These are phyloP conservation scores for Trypethelium eluteriae DNA, from an alignment of 495 filamentous ascomycete genomes.

Conservation along the genomic window DNA sequence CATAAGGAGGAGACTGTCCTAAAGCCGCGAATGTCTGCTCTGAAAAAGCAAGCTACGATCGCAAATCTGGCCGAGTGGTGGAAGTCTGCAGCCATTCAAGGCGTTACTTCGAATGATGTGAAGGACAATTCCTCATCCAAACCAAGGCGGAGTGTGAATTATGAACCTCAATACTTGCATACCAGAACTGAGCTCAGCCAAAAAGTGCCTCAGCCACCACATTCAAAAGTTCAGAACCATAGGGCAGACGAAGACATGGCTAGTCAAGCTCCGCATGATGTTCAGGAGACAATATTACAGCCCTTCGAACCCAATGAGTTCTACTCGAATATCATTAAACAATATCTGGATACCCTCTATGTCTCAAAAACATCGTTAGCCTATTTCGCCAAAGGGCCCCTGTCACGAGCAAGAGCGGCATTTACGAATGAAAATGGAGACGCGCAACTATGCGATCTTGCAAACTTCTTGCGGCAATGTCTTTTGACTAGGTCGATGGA, in stretches of 20 bases:
- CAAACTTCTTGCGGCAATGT: conserved; percentile 61
- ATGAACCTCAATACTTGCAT: background rate
- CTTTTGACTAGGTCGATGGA: conserved; percentile 72
- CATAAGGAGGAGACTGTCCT: conserved; percentile 35
- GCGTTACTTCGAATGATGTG: background rate
- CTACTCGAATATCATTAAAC: conserved; percentile 58
- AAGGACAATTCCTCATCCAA: background rate
- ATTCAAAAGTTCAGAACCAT: background rate
- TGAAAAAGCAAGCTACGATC: conserved; percentile 37
- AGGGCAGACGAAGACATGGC: background rate
- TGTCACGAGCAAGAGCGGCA: conserved; percentile 74
- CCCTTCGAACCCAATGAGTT: conserved; percentile 55
- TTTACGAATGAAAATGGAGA: conserved; percentile 53
- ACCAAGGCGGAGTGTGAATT: background rate
- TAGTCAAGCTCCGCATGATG: background rate
- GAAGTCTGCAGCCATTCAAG: conserved; percentile 14
- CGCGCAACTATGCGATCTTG: conserved; percentile 42
- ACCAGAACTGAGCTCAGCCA: background rate
- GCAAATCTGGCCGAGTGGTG: conserved; percentile 23
- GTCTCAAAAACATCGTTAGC: conserved; percentile 87
- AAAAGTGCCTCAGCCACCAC: background rate
- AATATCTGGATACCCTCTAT: conserved; percentile 87
- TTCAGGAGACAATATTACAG: conserved; percentile 21
- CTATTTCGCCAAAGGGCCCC: conserved; percentile 93
- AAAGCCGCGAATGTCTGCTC: conserved; percentile 37